A percentile compares a stretch with the other conserved stretches of the same genome.
These are phyloP conservation scores for Ceratocystis diversiconidia DNA, from an alignment of 2,329 filamentous ascomycete genomes.

Conservation along the genomic window DNA sequence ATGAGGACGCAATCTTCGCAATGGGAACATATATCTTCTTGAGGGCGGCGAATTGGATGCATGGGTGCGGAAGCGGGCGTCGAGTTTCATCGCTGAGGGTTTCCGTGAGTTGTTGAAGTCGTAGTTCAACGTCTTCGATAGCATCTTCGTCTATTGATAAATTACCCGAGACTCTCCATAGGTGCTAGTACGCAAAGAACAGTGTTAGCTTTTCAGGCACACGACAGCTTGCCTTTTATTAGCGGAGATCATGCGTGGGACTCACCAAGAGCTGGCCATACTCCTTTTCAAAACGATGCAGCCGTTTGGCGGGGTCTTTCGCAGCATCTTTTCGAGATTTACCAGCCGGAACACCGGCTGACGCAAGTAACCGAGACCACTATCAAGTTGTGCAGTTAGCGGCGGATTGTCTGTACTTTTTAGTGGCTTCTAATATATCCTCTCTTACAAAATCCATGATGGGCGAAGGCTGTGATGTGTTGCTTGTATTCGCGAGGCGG, in stretches of 20 bases:
- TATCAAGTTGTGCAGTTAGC: constrained; percentile 22
- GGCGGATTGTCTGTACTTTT: not conserved
- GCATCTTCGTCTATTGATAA: constrained; percentile 45
- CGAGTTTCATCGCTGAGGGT: constrained; percentile 83
- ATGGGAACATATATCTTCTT: constrained; percentile 84
- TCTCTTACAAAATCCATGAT: constrained; percentile 14
- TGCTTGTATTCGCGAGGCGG: not conserved
- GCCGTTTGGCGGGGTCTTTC: constrained; percentile 48
- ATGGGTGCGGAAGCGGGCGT: constrained; percentile 77
- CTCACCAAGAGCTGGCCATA: constrained; percentile 48
- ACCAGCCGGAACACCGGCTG: constrained; percentile 42
- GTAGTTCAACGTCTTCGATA: constrained; percentile 47
- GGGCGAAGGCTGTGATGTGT: not conserved
- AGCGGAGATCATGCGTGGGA: not conserved
- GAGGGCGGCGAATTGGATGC: constrained; percentile 70
- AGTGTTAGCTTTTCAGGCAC: not conserved
- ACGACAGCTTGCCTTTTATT: not conserved
- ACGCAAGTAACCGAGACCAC: constrained; percentile 56
- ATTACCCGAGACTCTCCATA: constrained; percentile 49
- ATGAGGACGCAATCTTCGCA: constrained; percentile 74
- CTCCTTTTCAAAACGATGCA: constrained; percentile 53
- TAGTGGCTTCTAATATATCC: not conserved
- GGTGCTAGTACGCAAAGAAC: constrained; percentile 21
- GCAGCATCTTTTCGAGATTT: constrained; percentile 44
- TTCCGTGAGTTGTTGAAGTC: constrained; percentile 48